Percentiles rank a stretch among this genome's conserved stretches.
Conservation (phyloP, 75 land plant species). For the Pinus tabuliformis region DNA sequence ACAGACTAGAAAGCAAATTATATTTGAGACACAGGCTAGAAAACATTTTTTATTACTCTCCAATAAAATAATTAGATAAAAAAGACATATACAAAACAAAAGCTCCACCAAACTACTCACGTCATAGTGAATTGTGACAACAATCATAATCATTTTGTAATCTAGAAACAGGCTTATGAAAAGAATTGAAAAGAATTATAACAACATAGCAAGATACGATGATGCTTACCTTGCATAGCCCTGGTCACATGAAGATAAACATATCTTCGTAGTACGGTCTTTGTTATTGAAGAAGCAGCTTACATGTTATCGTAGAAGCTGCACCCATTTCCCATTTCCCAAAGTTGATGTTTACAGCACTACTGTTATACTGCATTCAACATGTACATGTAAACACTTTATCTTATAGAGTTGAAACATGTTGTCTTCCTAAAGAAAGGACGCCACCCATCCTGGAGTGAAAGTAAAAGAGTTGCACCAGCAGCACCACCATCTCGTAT, state of each 20-base stretch:
- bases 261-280: background rate
- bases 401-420: background rate
- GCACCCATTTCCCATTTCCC: slow-evolving; percentile 1
- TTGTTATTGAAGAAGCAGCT: background rate
- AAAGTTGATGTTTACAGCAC: background rate
- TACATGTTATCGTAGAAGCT: background rate
- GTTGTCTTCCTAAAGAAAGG: background rate
- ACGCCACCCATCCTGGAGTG: background rate
- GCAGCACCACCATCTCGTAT: background rate
- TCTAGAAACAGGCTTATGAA: background rate
- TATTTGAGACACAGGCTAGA: too few relatives aligned
- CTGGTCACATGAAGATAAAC: background rate
- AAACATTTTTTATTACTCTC: too few relatives aligned
- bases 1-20: too few relatives aligned
- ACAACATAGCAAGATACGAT: background rate
- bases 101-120: background rate
- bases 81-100: background rate
- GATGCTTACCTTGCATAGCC: background rate
- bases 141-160: background rate
- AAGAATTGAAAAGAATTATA: background rate
- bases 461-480: background rate
- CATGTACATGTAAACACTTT: background rate
- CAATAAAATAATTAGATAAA: background rate
- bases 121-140: background rate
- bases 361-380: background rate